phyloP scores from a whole-genome alignment of 257 asterid species.

The Rehmannia glutinosa region DNA sequence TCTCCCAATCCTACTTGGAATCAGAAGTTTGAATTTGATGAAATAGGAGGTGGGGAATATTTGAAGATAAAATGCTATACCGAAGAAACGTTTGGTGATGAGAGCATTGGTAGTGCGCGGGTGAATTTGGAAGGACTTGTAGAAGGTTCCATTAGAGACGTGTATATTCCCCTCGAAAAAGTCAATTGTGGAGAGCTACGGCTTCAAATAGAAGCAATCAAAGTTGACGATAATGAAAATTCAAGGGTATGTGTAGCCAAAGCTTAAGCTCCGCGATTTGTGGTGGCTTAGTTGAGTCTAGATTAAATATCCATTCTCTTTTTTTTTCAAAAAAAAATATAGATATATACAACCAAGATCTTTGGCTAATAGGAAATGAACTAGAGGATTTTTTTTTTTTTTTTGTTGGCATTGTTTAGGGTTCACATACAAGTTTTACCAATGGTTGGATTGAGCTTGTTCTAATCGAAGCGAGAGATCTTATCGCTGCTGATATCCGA shows the following conservation, averaged over 20 bases:
- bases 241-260: conserved; percentile 43
- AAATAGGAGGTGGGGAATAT: conserved; percentile 85
- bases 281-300: neutral
- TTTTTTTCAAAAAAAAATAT: neutral
- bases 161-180: conserved; percentile 84
- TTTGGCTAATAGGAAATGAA: neutral
- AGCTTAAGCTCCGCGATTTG: neutral
- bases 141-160: conserved; percentile 80
- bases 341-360: neutral
- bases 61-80: conserved; percentile 71
- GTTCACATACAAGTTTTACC: conserved; percentile 37
- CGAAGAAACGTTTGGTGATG: conserved; percentile 87
- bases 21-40: conserved; percentile 91
- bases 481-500: conserved; percentile 91
- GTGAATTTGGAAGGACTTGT: conserved; percentile 91
- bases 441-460: conserved; percentile 88
- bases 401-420: conserved; percentile 37
- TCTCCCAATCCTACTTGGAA: conserved; percentile 78
- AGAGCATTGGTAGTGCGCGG: conserved; percentile 90
- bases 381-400: neutral
- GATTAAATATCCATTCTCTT: neutral
- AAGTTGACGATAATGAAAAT: conserved; percentile 45
- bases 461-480: conserved; percentile 89
- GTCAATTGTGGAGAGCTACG: conserved; percentile 84
- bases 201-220: conserved; percentile 78